A percentile compares a stretch with the other conserved stretches of the same genome.
Evolutionary conservation across 768 basidiomycete species (phyloP).

Genomic region (Tylopilus felleus): DNA sequence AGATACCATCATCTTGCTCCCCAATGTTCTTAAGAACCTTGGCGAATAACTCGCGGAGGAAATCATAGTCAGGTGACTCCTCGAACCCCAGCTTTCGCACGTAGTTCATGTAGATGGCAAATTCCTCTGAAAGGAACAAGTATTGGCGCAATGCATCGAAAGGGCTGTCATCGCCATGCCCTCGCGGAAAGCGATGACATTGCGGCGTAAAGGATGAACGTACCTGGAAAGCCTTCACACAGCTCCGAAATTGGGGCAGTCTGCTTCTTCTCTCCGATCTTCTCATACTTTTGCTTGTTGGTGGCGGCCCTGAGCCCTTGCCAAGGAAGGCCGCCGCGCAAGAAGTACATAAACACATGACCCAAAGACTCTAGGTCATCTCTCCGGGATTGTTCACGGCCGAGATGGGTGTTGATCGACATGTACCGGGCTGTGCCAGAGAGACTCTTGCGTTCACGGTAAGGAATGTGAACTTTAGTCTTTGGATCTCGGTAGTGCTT

Average conservation of each 20-base stretch:
- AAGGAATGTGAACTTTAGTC: constrained; percentile 97
- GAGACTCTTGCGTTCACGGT: constrained; percentile 94
- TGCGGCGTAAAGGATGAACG: constrained; percentile 22
- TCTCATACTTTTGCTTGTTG: constrained; percentile 99
- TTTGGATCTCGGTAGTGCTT: constrained; percentile 99
- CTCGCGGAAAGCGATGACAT: neutral
- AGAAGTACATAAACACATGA: constrained; percentile 99
- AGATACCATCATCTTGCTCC: constrained; percentile 88
- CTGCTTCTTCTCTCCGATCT: constrained; percentile 99
- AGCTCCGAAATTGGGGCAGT: constrained; percentile 87
- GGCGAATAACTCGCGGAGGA: constrained; percentile 89
- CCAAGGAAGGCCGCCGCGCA: constrained; percentile 96
- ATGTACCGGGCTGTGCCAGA: constrained; percentile 98
- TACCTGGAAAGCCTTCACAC: constrained; percentile 94
- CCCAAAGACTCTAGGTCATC: constrained; percentile 97
- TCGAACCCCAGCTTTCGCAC: constrained; percentile 98
- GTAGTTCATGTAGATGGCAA: constrained; percentile 98
- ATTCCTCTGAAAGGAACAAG: constrained; percentile 60
- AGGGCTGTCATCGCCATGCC: neutral
- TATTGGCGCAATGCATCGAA: constrained; percentile 1
- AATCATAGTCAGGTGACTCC: constrained; percentile 97
- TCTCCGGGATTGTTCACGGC: constrained; percentile 89
- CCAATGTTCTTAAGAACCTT: constrained; percentile 87
- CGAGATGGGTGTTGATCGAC: constrained; percentile 98
- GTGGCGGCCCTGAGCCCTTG: constrained; percentile 96